These are phyloP conservation scores for Symmetrospora coprosmae DNA, from an alignment of 768 basidiomycete species.

Conservation along the genomic window DNA sequence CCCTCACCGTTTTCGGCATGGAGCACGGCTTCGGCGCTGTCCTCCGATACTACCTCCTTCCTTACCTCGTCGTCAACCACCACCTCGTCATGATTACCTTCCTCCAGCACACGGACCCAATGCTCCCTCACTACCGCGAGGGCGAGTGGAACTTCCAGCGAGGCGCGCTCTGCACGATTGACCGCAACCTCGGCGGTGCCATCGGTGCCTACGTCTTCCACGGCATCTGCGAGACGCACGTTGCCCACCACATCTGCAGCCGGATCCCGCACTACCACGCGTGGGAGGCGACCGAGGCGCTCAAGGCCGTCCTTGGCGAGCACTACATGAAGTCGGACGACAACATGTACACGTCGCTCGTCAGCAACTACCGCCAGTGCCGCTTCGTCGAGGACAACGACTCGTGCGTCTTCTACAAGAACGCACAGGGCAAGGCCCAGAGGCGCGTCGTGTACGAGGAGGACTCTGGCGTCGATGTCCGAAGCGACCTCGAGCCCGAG, in stretches of 20 bases:
- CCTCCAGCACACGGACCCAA: slow-evolving; percentile 93
- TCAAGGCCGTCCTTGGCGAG: slow-evolving; percentile 59
- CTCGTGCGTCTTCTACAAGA: slow-evolving; percentile 80
- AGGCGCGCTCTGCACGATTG: slow-evolving; percentile 81
- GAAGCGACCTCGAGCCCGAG: no score
- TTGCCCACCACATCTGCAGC: slow-evolving; percentile 78
- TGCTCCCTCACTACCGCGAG: slow-evolving; percentile 76
- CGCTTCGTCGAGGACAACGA: slow-evolving; percentile 88
- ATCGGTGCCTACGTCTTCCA: slow-evolving; percentile 65
- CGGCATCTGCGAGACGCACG: slow-evolving; percentile 53
- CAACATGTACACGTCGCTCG: slow-evolving; percentile 47
- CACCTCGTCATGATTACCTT: slow-evolving; percentile 41
- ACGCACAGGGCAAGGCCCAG: slow-evolving; percentile 61
- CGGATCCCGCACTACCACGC: slow-evolving; percentile 80
- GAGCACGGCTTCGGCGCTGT: slow-evolving; percentile 53
- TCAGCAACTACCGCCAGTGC: slow-evolving; percentile 46
- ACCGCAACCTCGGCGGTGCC: slow-evolving; percentile 44
- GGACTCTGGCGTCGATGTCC: slow-evolving; percentile 51
- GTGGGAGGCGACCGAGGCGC: slow-evolving; percentile 78
- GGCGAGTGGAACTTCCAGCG: slow-evolving; percentile 81
- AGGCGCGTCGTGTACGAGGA: slow-evolving; percentile 55
- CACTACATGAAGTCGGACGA: slow-evolving; percentile 38
- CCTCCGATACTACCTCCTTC: slow-evolving; percentile 64
- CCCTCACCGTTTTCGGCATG: slow-evolving; percentile 47
- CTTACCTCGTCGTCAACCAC: slow-evolving; percentile 51